phyloP scores from a whole-genome alignment of 257 asterid species.

The Perilla frutescens region DNA sequence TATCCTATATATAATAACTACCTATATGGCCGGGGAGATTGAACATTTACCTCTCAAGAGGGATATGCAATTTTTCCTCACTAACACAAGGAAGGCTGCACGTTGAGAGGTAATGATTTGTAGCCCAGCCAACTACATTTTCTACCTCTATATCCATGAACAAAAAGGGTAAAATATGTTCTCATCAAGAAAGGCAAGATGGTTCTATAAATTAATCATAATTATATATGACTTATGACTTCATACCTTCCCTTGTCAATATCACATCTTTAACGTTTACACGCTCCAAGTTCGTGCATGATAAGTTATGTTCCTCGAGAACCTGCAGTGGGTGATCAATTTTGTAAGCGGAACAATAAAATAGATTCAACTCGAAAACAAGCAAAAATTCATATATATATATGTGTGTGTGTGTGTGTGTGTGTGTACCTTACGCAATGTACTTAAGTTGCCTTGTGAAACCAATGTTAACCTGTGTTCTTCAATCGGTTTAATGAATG shows the following conservation, averaged over 20 bases:
- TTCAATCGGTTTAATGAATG: conserved; percentile 72
- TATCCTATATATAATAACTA: too few relatives aligned
- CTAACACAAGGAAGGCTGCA: conserved; percentile 56
- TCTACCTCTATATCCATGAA: conserved; percentile 55
- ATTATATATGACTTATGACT: background rate
- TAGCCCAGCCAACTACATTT: conserved; percentile 69
- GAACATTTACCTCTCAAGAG: conserved; percentile 28
- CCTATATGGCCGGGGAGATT: too few relatives aligned
- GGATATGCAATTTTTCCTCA: conserved; percentile 57
- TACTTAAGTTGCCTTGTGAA: conserved; percentile 74
- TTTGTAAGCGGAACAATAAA: conserved; percentile 1
- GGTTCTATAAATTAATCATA: background rate
- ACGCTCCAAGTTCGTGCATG: conserved; percentile 65
- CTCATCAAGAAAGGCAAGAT: background rate
- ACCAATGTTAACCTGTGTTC: conserved; percentile 75
- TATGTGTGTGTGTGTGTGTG: background rate
- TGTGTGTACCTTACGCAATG: conserved; percentile 43
- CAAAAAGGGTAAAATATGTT: background rate
- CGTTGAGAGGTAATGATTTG: conserved; percentile 62
- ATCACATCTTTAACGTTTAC: conserved; percentile 62
- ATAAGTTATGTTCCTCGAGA: conserved; percentile 66
- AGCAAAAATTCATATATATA: background rate
- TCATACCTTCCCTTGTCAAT: conserved; percentile 74
- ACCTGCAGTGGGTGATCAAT: conserved; percentile 53
- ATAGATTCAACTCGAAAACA: conserved; percentile 16